A percentile compares a stretch with the other conserved stretches of the same genome.
These are phyloP conservation scores for Penicillium sp. DNA, from an alignment of 2,329 filamentous ascomycete species.

Conservation along the genomic window DNA sequence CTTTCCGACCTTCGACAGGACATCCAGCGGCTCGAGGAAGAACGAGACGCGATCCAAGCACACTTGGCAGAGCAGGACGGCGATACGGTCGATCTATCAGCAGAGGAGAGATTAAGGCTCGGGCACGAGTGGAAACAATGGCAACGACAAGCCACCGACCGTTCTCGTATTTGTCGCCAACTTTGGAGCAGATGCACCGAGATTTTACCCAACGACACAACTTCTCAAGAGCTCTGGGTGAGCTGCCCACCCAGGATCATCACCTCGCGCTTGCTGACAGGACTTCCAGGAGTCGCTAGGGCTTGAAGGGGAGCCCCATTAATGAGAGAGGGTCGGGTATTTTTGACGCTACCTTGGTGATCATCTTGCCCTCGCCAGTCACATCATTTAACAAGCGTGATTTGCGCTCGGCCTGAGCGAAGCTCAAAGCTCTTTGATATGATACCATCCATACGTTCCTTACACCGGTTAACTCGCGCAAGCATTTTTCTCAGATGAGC, in stretches of 20 bases:
- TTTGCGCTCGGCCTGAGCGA: conserved; percentile 18
- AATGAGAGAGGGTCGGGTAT: conserved; percentile 18
- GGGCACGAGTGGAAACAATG: conserved; percentile 49
- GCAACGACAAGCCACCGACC: conserved; percentile 38
- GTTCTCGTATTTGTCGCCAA: conserved; percentile 51
- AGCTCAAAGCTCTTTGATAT: conserved; percentile 6
- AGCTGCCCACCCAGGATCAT: conserved; percentile 1
- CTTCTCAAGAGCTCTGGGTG: conserved; percentile 52
- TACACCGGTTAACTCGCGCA: neutral
- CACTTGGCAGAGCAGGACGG: conserved; percentile 44
- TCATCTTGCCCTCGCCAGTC: conserved; percentile 16
- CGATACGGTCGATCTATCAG: conserved; percentile 43
- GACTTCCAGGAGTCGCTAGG: conserved; percentile 36
- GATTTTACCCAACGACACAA: conserved; percentile 48
- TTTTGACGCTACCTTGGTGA: conserved; percentile 18
- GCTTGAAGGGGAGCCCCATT: conserved; percentile 36
- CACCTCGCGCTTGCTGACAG: conserved; percentile 1
- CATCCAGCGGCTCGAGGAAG: conserved; percentile 45
- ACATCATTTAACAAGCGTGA: conserved; percentile 23
- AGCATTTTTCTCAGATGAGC: neutral
- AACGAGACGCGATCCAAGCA: conserved; percentile 43
- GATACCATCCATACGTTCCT: neutral
- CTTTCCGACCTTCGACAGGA: conserved; percentile 49
- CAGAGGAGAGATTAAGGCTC: conserved; percentile 48
- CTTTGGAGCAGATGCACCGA: conserved; percentile 53